Evolutionary conservation across 2,329 filamentous ascomycete species (phyloP), one percentile per base, ranked within the genome.

Genomic region (Aspergillus uvarum): DNA sequence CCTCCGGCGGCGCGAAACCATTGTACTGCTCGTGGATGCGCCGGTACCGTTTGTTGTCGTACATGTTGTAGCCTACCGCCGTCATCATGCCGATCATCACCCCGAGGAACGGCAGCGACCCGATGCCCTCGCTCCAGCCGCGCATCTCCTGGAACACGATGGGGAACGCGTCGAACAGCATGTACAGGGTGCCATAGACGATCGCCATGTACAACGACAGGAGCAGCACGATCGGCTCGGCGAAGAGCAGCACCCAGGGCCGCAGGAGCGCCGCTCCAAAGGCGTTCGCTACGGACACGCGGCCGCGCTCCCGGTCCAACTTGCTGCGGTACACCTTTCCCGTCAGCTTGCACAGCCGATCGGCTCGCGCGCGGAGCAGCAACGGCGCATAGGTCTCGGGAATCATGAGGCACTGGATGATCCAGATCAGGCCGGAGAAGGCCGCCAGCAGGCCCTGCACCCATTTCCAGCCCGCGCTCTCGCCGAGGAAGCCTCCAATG

Each of bases 361-460:
- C 63, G 0, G 71, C 71, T 19, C 71, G 71, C 22, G 65, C 62
- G 11, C 68, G 68, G 12, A 73, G 67, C 19, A 73, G 67, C 2
- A 73, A 63, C 1, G 71, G 71, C 1, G 67, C 69, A 58, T 72
- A 73, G 11, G 71, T 72, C 54, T 73, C 71, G 10, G 70, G 70
- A 5, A 71, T 62, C 0, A 71, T 16, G 11, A 71, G 26, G 12
- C 54, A 58, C 10, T 66, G 65, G 1, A 68, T 48, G n/a, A 73
- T 64, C 69, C 70, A 72, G 22, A 72, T 65, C 1, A 65, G 55
- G 16, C 71, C 71, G 11, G 69, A 65, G 56, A 73, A 72, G 7
- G 61, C 48, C n/a, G 68, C 70, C 32, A 72, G 57, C 56, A 72
- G 69, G 14, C 71, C 71, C 64, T 70, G 65, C 5, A 72, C 69